A percentile compares a stretch with the other conserved stretches of the same genome.
Conservation (phyloP, 768 basidiomycete species). For the Mycena galericulata region DNA sequence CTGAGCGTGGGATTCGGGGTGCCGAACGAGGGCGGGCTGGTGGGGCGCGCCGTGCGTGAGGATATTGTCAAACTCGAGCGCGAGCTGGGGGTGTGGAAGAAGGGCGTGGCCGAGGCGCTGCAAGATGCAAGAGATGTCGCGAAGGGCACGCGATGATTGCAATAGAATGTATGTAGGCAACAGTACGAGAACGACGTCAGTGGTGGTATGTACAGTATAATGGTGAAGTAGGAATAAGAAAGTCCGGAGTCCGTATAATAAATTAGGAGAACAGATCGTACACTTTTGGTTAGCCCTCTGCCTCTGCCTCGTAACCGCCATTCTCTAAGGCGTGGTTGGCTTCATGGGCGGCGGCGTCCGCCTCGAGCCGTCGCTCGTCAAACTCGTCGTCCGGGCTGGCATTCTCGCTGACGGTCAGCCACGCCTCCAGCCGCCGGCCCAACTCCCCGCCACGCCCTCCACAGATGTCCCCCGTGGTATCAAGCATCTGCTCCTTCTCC, state of each 20-base stretch:
- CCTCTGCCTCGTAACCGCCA: slow-evolving; percentile 9
- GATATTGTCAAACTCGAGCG: slow-evolving; percentile 72
- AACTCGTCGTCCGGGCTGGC: slow-evolving; percentile 29
- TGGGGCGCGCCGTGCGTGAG: slow-evolving; percentile 73
- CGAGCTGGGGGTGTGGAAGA: slow-evolving; percentile 79
- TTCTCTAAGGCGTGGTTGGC: not conserved
- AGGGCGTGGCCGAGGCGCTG: slow-evolving; percentile 68
- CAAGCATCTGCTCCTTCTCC: slow-evolving; percentile 78
- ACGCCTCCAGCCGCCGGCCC: slow-evolving; percentile 79
- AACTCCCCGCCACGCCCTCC: slow-evolving; percentile 85
- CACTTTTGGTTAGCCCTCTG: slow-evolving; percentile 15
- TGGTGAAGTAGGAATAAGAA: not conserved
- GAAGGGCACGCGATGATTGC: not conserved
- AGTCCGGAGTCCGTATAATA: slow-evolving; percentile 7
- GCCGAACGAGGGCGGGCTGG: slow-evolving; percentile 75
- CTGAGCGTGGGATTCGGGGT: slow-evolving; percentile 79
- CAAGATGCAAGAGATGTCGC: slow-evolving; percentile 49
- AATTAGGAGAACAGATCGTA: slow-evolving; percentile 15
- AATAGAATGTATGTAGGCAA: not conserved
- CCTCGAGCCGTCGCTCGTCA: not conserved
- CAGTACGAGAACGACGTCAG: not conserved
- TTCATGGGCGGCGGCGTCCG: no score
- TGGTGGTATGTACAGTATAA: no score
- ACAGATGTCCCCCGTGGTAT: slow-evolving; percentile 80
- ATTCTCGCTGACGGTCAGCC: slow-evolving; percentile 65